A percentile compares a stretch with the other conserved stretches of the same genome.
Evolutionary conservation across 495 filamentous ascomycete species (phyloP).

Genomic region (Neurospora pannonica): DNA sequence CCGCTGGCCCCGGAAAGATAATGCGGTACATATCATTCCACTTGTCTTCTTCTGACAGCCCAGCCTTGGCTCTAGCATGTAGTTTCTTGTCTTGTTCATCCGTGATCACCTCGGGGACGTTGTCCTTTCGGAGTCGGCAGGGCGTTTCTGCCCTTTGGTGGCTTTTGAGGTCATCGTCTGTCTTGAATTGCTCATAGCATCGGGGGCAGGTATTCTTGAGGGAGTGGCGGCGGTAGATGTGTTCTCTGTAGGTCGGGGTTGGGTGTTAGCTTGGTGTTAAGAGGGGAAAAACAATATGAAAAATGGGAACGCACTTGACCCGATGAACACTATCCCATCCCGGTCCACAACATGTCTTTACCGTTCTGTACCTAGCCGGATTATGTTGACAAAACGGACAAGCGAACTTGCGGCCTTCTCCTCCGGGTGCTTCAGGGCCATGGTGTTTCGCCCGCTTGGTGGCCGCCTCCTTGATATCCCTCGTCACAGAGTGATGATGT

Average conservation of each 20-base stretch:
- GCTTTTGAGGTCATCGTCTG: constrained; percentile 21
- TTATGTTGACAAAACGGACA: constrained; percentile 37
- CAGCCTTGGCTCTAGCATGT: constrained; percentile 11
- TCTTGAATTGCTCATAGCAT: constrained; percentile 30
- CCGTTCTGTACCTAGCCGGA: constrained; percentile 22
- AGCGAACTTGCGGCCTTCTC: constrained; percentile 20
- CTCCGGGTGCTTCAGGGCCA: background rate
- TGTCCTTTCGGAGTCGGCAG: constrained; percentile 17
- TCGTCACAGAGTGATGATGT: background rate
- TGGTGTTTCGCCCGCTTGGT: constrained; percentile 9
- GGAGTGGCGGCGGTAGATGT: constrained; percentile 33
- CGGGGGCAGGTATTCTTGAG: constrained; percentile 30
- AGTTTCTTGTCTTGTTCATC: constrained; percentile 22
- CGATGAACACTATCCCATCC: constrained; percentile 35
- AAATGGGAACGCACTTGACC: constrained; percentile 26
- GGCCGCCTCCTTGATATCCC: background rate
- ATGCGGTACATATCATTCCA: constrained; percentile 23
- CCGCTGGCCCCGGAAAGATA: constrained; percentile 12
- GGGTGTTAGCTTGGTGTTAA: background rate
- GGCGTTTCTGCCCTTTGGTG: constrained; percentile 30
- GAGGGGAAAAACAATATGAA: background rate
- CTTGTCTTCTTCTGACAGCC: constrained; percentile 15
- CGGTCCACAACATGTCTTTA: constrained; percentile 31
- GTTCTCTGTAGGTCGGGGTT: constrained; percentile 23
- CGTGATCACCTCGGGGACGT: constrained; percentile 12